These are phyloP conservation scores for Paraconiothyrium brasiliense DNA, from an alignment of 2,329 filamentous ascomycete species.

Conservation along the genomic window DNA sequence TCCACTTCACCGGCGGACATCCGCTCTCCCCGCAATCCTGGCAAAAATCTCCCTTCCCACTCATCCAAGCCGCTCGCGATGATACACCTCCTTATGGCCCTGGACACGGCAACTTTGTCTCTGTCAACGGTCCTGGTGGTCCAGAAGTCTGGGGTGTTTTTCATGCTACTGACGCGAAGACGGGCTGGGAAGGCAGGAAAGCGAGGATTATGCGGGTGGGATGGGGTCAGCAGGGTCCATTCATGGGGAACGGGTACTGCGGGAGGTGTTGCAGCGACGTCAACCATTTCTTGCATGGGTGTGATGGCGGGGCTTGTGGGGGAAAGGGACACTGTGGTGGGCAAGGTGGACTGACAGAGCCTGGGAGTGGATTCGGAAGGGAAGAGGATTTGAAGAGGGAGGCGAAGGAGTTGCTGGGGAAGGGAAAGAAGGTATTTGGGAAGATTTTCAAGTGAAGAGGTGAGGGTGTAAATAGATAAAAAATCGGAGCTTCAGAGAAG, in stretches of 20 bases:
- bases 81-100: conserved; percentile 55
- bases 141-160: conserved; percentile 56
- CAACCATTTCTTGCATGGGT: conserved; percentile 43
- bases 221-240: conserved; percentile 48
- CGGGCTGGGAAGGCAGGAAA: conserved; percentile 57
- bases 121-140: conserved; percentile 43
- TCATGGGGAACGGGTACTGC: conserved; percentile 55
- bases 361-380: conserved; percentile 20
- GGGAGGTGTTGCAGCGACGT: conserved; percentile 44
- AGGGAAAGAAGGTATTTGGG: conserved; percentile 35
- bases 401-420: conserved; percentile 33
- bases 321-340: conserved; percentile 36
- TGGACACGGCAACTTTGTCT: conserved; percentile 57
- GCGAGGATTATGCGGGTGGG: conserved; percentile 57
- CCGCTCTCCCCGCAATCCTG: conserved; percentile 51
- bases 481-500: background rate
- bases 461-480: background rate
- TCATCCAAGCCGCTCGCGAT: conserved; percentile 49
- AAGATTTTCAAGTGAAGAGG: conserved; percentile 38
- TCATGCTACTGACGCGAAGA: conserved; percentile 57
- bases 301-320: conserved; percentile 37
- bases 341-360: conserved; percentile 25
- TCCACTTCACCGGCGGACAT: conserved; percentile 53
- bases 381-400: conserved; percentile 29
- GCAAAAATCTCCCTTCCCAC: conserved; percentile 51